Evolutionary conservation across 345 rosid genomes (phyloP), one percentile per base, ranked within the genome.

Genomic region (Aquilaria yunnanensis): DNA sequence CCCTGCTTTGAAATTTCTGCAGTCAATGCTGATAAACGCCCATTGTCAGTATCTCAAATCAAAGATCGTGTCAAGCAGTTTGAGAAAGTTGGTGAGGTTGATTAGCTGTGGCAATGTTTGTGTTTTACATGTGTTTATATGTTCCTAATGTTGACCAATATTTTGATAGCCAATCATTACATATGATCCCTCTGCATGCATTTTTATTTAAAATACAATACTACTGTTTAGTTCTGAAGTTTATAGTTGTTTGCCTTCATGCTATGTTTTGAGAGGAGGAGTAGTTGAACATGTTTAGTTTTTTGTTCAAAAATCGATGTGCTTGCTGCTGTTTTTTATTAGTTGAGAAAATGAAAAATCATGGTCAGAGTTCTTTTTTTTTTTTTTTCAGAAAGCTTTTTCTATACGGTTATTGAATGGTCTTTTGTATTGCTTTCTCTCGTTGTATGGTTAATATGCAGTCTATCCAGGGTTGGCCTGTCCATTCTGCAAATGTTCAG

Each of bases 1-100:
- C 96, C 96, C 32, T 88, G 99, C 77, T 94, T 94, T 51, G 97
- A 94, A 79, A 58, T 90, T 56, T 90, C 97, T 14, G 95, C 95
- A 16, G 69, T 94, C 65, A 94, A 88, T 81, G 97, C 99, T 2
- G 97, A 94, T 84, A 94, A 94, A 64, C 95, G 95, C 73, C 85
- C 96, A 2, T 74, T 90, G 57, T 78, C 89, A 34, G 75, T 86
- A 58, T 71, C 80, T 32, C 74, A 86, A 78, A 82, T 90, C 62
- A 88, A 85, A 71, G 81, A 81, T 34, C 92, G 96, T 60, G 85
- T 90, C 65, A 72, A 70, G 80, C 96, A 90, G 71, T 94, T 94
- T 50, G 80, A 78, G 81, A 78, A 69, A 63, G 72, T 63, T 60
- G 97, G 99, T 94, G 71, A 80, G 96, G 64, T 31, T 63, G 55